Conservation (phyloP, 2,329 filamentous ascomycete species). For the Diaporthe ampelina region DNA sequence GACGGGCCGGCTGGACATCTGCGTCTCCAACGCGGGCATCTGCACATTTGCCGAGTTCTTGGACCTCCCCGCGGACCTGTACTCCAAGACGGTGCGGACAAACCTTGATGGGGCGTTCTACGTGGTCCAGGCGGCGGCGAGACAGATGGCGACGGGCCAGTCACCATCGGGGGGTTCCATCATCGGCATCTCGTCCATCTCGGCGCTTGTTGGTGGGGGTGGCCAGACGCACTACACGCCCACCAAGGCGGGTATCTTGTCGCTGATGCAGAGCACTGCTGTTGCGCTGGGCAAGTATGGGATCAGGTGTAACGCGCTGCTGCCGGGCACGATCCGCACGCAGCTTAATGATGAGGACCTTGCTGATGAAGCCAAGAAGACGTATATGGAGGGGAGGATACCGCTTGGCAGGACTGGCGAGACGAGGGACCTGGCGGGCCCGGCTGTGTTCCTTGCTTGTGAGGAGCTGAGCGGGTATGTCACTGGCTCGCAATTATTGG, state of each 20-base stretch:
- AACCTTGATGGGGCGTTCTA: conserved; percentile 94
- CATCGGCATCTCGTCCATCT: conserved; percentile 81
- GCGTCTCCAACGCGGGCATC: conserved; percentile 90
- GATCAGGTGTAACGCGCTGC: conserved; percentile 85
- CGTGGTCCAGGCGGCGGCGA: conserved; percentile 85
- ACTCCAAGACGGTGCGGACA: conserved; percentile 78
- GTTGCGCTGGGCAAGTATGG: conserved; percentile 81
- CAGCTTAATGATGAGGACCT: conserved; percentile 89
- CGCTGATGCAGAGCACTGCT: conserved; percentile 86
- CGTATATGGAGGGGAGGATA: conserved; percentile 86
- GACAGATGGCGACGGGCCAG: conserved; percentile 79
- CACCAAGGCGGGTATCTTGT: conserved; percentile 86
- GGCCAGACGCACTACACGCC: conserved; percentile 89
- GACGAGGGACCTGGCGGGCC: conserved; percentile 82
- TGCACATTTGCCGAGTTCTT: conserved; percentile 92
- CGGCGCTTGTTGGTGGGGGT: conserved; percentile 82
- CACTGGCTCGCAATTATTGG: conserved; percentile 84
- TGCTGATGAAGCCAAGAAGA: conserved; percentile 77
- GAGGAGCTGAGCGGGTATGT: conserved; percentile 85
- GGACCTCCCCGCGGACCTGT: conserved; percentile 78
- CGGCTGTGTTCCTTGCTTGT: conserved; percentile 87
- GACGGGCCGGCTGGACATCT: conserved; percentile 75
- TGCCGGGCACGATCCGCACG: conserved; percentile 87
- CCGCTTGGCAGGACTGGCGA: conserved; percentile 82
- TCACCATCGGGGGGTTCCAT: conserved; percentile 81